Evolutionary conservation across 2,329 filamentous ascomycete genomes (phyloP), one percentile per base, ranked within the genome.

Genomic region (Didymella arachidicola): DNA sequence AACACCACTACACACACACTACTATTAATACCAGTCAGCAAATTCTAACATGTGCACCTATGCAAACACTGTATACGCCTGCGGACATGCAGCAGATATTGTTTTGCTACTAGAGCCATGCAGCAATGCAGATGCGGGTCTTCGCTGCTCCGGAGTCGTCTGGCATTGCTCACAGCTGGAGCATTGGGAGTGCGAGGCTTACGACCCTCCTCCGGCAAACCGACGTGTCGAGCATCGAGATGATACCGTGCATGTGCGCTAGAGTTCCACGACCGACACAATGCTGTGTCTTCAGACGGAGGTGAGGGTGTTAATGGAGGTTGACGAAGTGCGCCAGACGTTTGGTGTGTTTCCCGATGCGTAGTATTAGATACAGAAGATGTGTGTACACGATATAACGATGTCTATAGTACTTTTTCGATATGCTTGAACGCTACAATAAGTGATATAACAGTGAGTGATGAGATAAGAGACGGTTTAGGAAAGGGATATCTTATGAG

Each of bases 341-440:
- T 16, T 12, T 34, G 32, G 32, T 2, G 12, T 11, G 2, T 30
- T 30, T 8, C 12, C n/a, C 16, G 32, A 36, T 36, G 16, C 32
- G 16, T 39, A 39, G 14, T 38, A 58, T 53, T 58, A 48, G 22
- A 16, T 53, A 32, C 11, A 30, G 6, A 36, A 8, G 2, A 36
- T n/a, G 32, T 7, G 32, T 5, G 32, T n/a, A 36, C 32, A 36
- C 27, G 18, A 22, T 42, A 26, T 26, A 36, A 38, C 43, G 43
- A 30, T 16, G n/a, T 25, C 34, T 53, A 22, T 26, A 45, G 34
- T 59, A 41, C 39, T 29, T 45, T 45, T 46, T 50, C 26, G 32
- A 50, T 41, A 25, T 50, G 56, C 50, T 59, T 53, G 50, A 59
- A 53, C 56, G 56, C 56, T 59, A 36, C 30, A 50, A 44, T 7